These are phyloP conservation scores for Pythium myriotylum DNA, from an alignment of 352 stramenopile species.

Conservation along the genomic window DNA sequence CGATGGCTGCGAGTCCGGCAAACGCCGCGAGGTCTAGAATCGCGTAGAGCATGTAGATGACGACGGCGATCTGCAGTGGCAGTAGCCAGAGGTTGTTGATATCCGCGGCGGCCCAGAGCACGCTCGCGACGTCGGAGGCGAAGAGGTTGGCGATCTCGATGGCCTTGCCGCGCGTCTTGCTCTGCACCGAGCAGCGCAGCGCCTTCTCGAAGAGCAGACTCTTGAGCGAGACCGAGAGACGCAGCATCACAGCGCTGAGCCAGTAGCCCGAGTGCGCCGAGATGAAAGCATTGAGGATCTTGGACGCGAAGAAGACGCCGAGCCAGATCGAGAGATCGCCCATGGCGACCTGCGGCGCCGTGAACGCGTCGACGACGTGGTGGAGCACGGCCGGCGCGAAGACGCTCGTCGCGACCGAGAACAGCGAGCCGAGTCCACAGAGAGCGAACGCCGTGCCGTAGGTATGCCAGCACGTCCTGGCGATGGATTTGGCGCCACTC, in stretches of 20 bases:
- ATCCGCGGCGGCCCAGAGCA: slow-evolving; percentile 37
- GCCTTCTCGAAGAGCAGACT: slow-evolving; percentile 47
- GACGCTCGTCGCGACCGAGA: slow-evolving; percentile 22
- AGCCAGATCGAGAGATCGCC: slow-evolving; percentile 25
- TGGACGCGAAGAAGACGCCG: slow-evolving; percentile 39
- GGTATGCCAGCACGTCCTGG: no score
- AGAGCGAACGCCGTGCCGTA: slow-evolving; percentile 20
- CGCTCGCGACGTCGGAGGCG: slow-evolving; percentile 34
- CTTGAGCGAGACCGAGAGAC: slow-evolving; percentile 31
- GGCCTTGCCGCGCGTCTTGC: slow-evolving; percentile 3
- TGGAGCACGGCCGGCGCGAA: slow-evolving; percentile 44
- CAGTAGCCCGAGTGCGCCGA: slow-evolving; percentile 29
- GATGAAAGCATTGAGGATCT: slow-evolving; percentile 35
- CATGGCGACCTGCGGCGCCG: slow-evolving; percentile 27
- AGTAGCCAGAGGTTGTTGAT: slow-evolving; percentile 53
- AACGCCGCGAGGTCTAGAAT: slow-evolving; percentile 10
- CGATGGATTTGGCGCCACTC: no score
- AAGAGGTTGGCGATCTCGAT: slow-evolving; percentile 50
- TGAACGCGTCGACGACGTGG: slow-evolving; percentile 41
- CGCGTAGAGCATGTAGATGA: slow-evolving; percentile 42
- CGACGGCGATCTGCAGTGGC: slow-evolving; percentile 38
- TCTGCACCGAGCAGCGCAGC: slow-evolving; percentile 24
- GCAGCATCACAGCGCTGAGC: slow-evolving; percentile 33
- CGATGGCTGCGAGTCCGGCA: no score
- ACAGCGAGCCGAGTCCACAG: slow-evolving; percentile 23